Evolutionary conservation across 305 asterid species (phyloP).

Genomic region (Striga hermonthica): DNA sequence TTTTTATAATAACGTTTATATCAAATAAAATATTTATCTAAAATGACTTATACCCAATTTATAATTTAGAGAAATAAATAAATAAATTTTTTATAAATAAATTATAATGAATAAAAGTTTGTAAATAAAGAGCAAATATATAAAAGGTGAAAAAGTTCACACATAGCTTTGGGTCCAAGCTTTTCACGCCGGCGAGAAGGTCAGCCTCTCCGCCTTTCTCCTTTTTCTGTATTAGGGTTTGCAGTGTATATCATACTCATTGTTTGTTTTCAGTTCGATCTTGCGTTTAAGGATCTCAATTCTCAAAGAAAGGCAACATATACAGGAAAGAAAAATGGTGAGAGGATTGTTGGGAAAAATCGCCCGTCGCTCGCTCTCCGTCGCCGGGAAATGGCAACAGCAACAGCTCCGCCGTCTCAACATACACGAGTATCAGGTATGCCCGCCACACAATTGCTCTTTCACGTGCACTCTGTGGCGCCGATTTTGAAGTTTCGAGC

Average conservation of each 20-base stretch:
- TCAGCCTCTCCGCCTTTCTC: conserved; percentile 24
- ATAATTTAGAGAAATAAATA: no score
- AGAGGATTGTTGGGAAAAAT: conserved; percentile 76
- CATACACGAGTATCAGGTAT: conserved; percentile 92
- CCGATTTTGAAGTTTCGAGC: conserved; percentile 13
- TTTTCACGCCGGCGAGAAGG: conserved; percentile 37
- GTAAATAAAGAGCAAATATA: background rate
- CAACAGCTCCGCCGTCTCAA: conserved; percentile 99
- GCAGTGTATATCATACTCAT: background rate
- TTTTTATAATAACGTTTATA: no score
- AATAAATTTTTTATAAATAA: no score
- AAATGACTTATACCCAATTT: no score
- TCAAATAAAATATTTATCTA: no score
- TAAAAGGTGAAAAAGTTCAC: conserved; percentile 20
- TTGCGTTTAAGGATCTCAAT: conserved; percentile 26
- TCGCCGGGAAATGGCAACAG: conserved; percentile 97
- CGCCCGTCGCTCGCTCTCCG: conserved; percentile 67
- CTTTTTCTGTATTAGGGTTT: conserved; percentile 32
- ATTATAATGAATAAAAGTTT: no score
- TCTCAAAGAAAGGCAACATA: background rate
- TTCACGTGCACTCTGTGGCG: background rate
- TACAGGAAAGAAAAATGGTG: conserved; percentile 47
- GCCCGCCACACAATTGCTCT: background rate
- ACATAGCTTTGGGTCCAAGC: conserved; percentile 14
- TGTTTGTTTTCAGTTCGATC: conserved; percentile 31